Percentiles rank a stretch among this genome's conserved stretches.
Evolutionary conservation across 2,329 filamentous ascomycete genomes (phyloP).

Genomic region (Beauveria rudraprayagi): DNA sequence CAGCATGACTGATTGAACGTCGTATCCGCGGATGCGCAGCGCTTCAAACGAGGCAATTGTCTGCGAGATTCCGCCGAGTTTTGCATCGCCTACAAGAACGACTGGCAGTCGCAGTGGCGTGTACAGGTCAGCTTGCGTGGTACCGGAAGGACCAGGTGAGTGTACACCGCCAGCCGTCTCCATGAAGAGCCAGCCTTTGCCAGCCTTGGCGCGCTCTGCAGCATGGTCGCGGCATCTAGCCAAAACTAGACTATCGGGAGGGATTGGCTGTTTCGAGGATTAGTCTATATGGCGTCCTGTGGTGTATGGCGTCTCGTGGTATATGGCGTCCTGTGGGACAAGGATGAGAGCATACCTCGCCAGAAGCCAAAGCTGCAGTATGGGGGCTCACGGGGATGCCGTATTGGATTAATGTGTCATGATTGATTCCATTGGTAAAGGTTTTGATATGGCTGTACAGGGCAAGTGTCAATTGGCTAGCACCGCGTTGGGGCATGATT

Average conservation of each 20-base stretch:
- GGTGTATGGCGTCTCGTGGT: too few species aligned
- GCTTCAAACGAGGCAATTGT: slow-evolving; percentile 78
- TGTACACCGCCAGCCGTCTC: slow-evolving; percentile 80
- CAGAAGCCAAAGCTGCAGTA: slow-evolving; percentile 50
- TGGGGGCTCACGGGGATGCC: slow-evolving; percentile 70
- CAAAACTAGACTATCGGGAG: slow-evolving; percentile 44
- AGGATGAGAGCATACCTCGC: slow-evolving; percentile 27
- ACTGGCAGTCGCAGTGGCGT: slow-evolving; percentile 64
- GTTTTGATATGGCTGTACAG: slow-evolving; percentile 50
- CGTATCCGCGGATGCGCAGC: slow-evolving; percentile 67
- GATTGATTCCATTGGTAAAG: slow-evolving; percentile 43
- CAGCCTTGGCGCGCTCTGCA: slow-evolving; percentile 30
- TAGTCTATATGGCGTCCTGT: not conserved
- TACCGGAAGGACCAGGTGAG: slow-evolving; percentile 69
- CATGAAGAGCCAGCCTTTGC: slow-evolving; percentile 56
- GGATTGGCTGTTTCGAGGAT: slow-evolving; percentile 32
- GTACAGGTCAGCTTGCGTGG: slow-evolving; percentile 70
- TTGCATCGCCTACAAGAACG: slow-evolving; percentile 65
- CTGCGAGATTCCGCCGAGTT: slow-evolving; percentile 70
- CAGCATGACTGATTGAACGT: slow-evolving; percentile 61
- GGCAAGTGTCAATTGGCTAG: not conserved
- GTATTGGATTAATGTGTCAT: slow-evolving; percentile 61
- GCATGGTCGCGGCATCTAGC: slow-evolving; percentile 38
- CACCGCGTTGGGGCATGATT: not conserved
- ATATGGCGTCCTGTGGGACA: not conserved